These are phyloP conservation scores for Curvularia sp. DNA, from an alignment of 2,329 filamentous ascomycete species.

Conservation along the genomic window DNA sequence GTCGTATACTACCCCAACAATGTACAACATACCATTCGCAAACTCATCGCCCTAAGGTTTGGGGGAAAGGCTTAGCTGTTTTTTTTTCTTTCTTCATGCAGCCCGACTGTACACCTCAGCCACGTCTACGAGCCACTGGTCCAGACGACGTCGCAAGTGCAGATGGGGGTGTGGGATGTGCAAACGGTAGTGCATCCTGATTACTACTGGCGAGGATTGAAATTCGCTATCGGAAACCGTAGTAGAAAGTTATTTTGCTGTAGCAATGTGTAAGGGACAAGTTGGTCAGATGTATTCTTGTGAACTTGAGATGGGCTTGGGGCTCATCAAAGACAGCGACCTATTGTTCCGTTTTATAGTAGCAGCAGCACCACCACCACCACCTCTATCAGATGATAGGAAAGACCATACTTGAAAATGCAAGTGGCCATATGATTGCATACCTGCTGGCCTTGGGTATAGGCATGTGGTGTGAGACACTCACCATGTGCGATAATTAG, in stretches of 20 bases:
- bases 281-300: neutral
- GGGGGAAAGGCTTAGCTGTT: slow-evolving; percentile 2
- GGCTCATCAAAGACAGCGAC: neutral
- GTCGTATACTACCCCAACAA: slow-evolving; percentile 1
- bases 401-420: neutral
- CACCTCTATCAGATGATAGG: neutral
- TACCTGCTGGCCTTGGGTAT: neutral
- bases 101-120: slow-evolving; percentile 12
- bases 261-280: neutral
- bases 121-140: slow-evolving; percentile 13
- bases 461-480: neutral
- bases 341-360: neutral
- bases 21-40: neutral
- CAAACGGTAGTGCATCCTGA: slow-evolving; percentile 1
- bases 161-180: slow-evolving; percentile 5
- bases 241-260: neutral
- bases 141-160: slow-evolving; percentile 7
- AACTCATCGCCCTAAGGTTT: neutral
- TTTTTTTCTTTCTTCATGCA: slow-evolving; percentile 7
- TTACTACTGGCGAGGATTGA: neutral
- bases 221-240: slow-evolving; percentile 2
- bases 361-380: neutral
- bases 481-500: slow-evolving; percentile 5
- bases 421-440: neutral
- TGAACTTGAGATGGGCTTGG: neutral